A percentile compares a stretch with the other conserved stretches of the same genome.
Conservation (phyloP, 2,329 filamentous ascomycete species). For the Pseudocercospora crystallina region DNA sequence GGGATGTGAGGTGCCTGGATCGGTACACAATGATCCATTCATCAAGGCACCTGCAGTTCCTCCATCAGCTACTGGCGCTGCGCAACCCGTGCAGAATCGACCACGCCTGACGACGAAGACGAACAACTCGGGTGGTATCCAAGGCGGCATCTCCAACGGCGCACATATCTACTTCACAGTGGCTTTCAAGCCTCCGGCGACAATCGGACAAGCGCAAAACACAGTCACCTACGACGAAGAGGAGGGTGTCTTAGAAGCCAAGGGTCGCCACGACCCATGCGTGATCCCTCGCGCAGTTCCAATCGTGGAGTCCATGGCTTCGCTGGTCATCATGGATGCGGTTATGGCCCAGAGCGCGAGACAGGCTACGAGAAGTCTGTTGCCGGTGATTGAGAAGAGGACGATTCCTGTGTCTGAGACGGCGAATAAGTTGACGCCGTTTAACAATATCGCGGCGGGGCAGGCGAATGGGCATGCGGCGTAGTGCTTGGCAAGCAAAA, state of each 20-base stretch:
- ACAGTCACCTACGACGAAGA: constrained; percentile 77
- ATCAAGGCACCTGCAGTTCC: constrained; percentile 56
- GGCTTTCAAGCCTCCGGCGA: constrained; percentile 92
- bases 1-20: constrained; percentile 81
- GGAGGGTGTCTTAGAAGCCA: constrained; percentile 79
- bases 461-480: constrained; percentile 18
- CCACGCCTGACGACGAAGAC: constrained; percentile 79
- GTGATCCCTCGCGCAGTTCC: constrained; percentile 84
- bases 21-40: constrained; percentile 90
- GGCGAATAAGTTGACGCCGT: constrained; percentile 24
- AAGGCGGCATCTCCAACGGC: constrained; percentile 93
- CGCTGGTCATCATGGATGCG: constrained; percentile 82
- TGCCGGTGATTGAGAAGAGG: constrained; percentile 41
- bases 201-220: constrained; percentile 83
- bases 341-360: constrained; percentile 76
- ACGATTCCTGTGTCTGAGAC: constrained; percentile 26
- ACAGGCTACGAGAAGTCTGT: constrained; percentile 48
- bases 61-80: constrained; percentile 40
- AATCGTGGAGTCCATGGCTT: constrained; percentile 89
- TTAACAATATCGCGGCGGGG: not conserved
- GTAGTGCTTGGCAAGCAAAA: not conserved
- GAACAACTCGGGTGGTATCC: constrained; percentile 92
- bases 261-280: constrained; percentile 91
- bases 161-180: constrained; percentile 92
- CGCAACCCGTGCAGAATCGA: constrained; percentile 38